Evolutionary conservation across 345 rosid genomes (phyloP).

Genomic region (Eucalyptus erythrocorys): DNA sequence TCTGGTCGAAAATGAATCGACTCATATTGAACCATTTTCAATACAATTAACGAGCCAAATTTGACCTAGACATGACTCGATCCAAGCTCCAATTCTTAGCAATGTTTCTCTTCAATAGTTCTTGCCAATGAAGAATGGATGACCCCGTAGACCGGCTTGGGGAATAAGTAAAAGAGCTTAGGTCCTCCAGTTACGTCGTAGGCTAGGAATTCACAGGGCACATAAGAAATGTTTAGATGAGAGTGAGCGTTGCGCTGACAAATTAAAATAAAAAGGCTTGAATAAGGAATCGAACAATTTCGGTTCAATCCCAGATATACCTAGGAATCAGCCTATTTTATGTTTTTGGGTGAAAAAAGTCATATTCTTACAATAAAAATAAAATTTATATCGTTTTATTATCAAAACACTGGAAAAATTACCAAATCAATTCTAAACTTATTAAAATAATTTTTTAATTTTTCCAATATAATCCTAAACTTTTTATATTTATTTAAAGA

Average conservation of each 20-base stretch:
- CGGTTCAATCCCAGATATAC: not conserved
- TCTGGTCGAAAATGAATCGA: accelerated
- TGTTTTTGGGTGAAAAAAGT: too few relatives aligned
- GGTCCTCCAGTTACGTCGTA: not conserved
- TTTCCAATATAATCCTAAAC: too few relatives aligned
- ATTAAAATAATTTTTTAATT: too few relatives aligned
- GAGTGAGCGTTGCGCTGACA: not conserved
- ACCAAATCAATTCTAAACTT: too few relatives aligned
- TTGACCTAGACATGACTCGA: too few relatives aligned
- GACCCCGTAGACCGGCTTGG: accelerated
- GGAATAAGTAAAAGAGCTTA: not conserved
- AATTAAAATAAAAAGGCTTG: not conserved
- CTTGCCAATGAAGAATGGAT: not conserved
- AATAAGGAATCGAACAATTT: too few relatives aligned
- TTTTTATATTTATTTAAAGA: too few relatives aligned
- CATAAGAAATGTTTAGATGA: not conserved
- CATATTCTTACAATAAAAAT: not conserved
- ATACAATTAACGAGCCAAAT: not conserved
- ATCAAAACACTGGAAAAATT: too few relatives aligned
- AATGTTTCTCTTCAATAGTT: too few relatives aligned
- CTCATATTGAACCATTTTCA: too few relatives aligned
- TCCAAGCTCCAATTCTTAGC: not conserved
- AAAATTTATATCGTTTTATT: too few relatives aligned
- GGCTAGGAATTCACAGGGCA: not conserved
- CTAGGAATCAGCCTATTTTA: not conserved